Evolutionary conservation across 495 filamentous ascomycete genomes (phyloP).

Genomic region (Saxophila tyrrhenica): DNA sequence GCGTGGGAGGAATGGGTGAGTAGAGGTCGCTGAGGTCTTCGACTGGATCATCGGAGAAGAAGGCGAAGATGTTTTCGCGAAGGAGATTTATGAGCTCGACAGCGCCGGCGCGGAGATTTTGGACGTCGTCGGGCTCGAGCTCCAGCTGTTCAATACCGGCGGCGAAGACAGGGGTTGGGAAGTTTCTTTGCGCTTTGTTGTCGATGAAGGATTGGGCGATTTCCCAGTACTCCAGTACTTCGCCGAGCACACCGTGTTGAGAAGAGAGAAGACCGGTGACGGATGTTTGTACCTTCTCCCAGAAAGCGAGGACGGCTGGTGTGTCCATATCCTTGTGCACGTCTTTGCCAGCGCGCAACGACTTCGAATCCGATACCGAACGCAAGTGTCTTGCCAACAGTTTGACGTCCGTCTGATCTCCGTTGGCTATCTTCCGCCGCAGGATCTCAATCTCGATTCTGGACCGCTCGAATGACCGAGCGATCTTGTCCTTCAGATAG

Average conservation of each 20-base stretch:
- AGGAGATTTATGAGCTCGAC: constrained; percentile 72
- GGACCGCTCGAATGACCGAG: constrained; percentile 63
- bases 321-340: constrained; percentile 53
- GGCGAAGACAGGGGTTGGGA: constrained; percentile 44
- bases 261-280: constrained; percentile 59
- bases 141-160: constrained; percentile 60
- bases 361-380: constrained; percentile 47
- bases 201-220: constrained; percentile 83
- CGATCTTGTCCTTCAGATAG: constrained; percentile 74
- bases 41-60: constrained; percentile 82
- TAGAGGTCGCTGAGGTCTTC: constrained; percentile 81
- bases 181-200: constrained; percentile 64
- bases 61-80: constrained; percentile 59
- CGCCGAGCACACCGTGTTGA: constrained; percentile 67
- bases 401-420: constrained; percentile 56
- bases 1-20: constrained; percentile 64
- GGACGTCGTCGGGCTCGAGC: constrained; percentile 58
- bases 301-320: constrained; percentile 69
- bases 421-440: constrained; percentile 62
- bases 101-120: constrained; percentile 63
- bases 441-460: constrained; percentile 87
- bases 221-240: constrained; percentile 89
- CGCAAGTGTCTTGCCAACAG: constrained; percentile 62
- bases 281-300: constrained; percentile 70
- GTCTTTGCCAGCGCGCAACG: constrained; percentile 29